Percentiles rank a stretch among this genome's conserved stretches.
Conservation (phyloP, 768 basidiomycete species). For the Podaxis sp. region DNA sequence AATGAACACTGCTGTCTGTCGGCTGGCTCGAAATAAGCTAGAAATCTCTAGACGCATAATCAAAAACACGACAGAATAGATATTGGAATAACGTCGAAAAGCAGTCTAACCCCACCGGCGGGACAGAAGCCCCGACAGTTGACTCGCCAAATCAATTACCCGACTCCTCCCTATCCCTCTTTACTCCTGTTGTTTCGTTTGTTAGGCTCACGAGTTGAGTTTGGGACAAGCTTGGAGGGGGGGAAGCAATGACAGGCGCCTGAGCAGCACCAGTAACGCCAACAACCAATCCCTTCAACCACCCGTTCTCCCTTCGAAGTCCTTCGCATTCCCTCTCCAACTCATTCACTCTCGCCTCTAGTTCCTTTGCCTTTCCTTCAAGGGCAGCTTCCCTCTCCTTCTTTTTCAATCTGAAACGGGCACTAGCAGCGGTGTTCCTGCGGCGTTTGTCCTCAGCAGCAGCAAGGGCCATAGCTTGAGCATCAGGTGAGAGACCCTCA, state of each 20-base stretch:
- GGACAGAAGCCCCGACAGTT: background rate
- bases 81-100: background rate
- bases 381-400: slow-evolving; percentile 92
- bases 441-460: slow-evolving; percentile 88
- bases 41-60: background rate
- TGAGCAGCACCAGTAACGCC: slow-evolving; percentile 75
- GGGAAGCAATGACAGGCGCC: slow-evolving; percentile 25
- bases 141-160: slow-evolving; percentile 1
- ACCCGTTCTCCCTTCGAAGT: slow-evolving; percentile 84
- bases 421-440: slow-evolving; percentile 88
- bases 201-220: slow-evolving; percentile 9
- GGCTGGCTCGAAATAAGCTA: background rate
- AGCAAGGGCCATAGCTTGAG: slow-evolving; percentile 28
- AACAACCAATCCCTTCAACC: slow-evolving; percentile 87
- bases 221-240: slow-evolving; percentile 18
- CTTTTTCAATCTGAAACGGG: slow-evolving; percentile 93
- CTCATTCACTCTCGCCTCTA: slow-evolving; percentile 72
- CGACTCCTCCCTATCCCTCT: slow-evolving; percentile 30
- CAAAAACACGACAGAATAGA: background rate
- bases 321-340: slow-evolving; percentile 91
- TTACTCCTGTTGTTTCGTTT: slow-evolving; percentile 18
- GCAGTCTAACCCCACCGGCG: background rate
- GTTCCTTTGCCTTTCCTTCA: slow-evolving; percentile 80
- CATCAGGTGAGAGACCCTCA: slow-evolving; percentile 21
- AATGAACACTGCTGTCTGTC: background rate